These are phyloP conservation scores for Vanderwaltozyma verrucispora DNA, from an alignment of 805 yeast genomes.

Conservation along the genomic window DNA sequence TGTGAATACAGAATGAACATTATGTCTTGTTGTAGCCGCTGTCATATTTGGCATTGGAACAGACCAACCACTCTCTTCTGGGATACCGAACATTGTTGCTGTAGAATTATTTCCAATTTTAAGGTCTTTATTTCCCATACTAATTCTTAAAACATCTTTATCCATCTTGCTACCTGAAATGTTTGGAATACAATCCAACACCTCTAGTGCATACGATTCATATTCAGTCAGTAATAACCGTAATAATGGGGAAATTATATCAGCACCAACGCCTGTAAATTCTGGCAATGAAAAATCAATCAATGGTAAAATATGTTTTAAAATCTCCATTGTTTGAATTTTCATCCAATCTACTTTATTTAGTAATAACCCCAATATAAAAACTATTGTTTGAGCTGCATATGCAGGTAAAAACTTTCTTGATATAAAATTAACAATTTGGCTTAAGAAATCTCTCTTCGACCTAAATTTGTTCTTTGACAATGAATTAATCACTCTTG, in stretches of 20 bases:
- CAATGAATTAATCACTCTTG: conserved; percentile 67
- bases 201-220: conserved; percentile 84
- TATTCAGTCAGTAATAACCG: conserved; percentile 71
- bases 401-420: conserved; percentile 60
- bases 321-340: conserved; percentile 63
- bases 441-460: conserved; percentile 81
- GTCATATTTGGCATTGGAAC: conserved; percentile 91
- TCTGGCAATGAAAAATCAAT: conserved; percentile 70
- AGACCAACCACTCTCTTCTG: conserved; percentile 90
- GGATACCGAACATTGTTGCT: conserved; percentile 87
- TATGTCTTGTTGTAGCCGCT: conserved; percentile 79
- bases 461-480: conserved; percentile 74
- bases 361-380: conserved; percentile 67
- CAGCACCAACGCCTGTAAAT: conserved; percentile 89
- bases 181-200: conserved; percentile 70
- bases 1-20: conserved; percentile 90
- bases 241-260: conserved; percentile 79
- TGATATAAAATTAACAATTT: conserved; percentile 62
- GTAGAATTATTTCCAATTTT: conserved; percentile 76
- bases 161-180: conserved; percentile 90
- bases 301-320: conserved; percentile 64
- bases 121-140: conserved; percentile 71
- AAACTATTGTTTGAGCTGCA: conserved; percentile 64
- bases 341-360: conserved; percentile 75
- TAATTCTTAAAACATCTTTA: conserved; percentile 83